Base-by-base conservation (phyloP, 805 yeast genomes). In the Candida ovalis region DNA sequence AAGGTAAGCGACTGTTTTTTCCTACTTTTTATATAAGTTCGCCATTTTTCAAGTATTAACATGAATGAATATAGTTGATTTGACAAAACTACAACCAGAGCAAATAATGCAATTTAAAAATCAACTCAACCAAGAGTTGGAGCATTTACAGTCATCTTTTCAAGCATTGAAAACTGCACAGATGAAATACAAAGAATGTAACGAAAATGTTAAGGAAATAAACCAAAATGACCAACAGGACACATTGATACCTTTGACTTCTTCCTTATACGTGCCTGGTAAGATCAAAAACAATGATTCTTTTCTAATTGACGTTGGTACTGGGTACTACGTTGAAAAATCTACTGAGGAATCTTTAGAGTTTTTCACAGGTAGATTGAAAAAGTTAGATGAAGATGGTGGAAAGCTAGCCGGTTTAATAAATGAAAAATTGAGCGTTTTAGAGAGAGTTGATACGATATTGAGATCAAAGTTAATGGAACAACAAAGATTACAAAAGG, bases 291-390 rank as follows among this genome's bases (percentile, higher is more conserved):
- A 85, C 49, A 76, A 76, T 44, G 77, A 83, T 50, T 81, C 77
- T 49, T 94, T 85, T 59, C 73, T 94, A 63, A 96, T 94, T 9
- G 99, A 94, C 63, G 84, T 94, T 23, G 99, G 99, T 32, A 94
- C 99, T 0, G 98, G 98, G 2, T 94, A 94, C 64, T 94, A 78
- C 63, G 91, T 90, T 17, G 96, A 89, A 62, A 94, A 94, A 67
- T 67, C 67, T 43, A 78, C 80, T 0, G 70, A 71, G 7, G 89
- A 86, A 42, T 85, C 97, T 1, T 72, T 79, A 52, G 67, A 64
- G 46, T 92, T 89, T 60, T 92, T 88, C 65, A 78, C 83, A 50
- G 75, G 72, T 48, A 89, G 94, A 66, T 80, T 90, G 48, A 70
- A 70, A 23, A 91, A 92, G 53, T 70, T 92, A 59, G 80, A 74